Evolutionary conservation across 139 green algal genomes (phyloP).

Genomic region (Auxenochlorella protothecoides): DNA sequence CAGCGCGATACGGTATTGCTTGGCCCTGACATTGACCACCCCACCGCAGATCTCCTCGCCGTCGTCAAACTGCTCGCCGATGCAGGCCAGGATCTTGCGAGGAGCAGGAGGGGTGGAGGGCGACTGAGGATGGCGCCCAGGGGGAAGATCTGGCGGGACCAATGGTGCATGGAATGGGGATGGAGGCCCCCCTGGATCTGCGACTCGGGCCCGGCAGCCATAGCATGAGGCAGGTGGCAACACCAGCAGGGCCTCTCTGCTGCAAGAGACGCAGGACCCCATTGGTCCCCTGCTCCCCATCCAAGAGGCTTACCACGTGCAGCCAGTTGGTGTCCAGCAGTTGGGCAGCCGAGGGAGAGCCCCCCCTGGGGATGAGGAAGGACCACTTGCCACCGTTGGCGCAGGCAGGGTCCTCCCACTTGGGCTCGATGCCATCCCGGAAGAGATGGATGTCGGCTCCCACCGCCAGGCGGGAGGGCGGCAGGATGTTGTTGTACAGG

Average conservation of each 20-base stretch:
- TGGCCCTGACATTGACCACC: conserved; percentile 81
- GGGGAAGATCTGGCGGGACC: neutral
- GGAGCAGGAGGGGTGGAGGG: conserved; percentile 4
- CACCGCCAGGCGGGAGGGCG: conserved; percentile 68
- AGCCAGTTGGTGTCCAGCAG: conserved; percentile 90
- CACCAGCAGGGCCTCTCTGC: no score
- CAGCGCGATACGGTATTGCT: conserved; percentile 80
- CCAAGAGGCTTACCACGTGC: conserved; percentile 48
- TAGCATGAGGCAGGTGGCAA: no score
- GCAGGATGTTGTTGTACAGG: conserved; percentile 98
- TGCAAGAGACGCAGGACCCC: no score
- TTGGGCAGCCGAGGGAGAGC: conserved; percentile 13
- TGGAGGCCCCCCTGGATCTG: no score
- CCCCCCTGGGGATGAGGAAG: conserved; percentile 46
- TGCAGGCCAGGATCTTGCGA: conserved; percentile 79
- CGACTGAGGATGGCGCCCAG: neutral
- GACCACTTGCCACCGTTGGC: conserved; percentile 86
- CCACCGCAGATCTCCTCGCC: conserved; percentile 91
- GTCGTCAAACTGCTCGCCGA: conserved; percentile 97
- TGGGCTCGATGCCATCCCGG: conserved; percentile 93
- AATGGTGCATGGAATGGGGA: neutral
- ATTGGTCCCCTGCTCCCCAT: no score
- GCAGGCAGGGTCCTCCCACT: conserved; percentile 96
- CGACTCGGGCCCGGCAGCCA: no score
- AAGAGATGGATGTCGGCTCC: conserved; percentile 92